Base-by-base conservation (phyloP, 2,329 filamentous ascomycete genomes). In the Claviceps spartinae region DNA sequence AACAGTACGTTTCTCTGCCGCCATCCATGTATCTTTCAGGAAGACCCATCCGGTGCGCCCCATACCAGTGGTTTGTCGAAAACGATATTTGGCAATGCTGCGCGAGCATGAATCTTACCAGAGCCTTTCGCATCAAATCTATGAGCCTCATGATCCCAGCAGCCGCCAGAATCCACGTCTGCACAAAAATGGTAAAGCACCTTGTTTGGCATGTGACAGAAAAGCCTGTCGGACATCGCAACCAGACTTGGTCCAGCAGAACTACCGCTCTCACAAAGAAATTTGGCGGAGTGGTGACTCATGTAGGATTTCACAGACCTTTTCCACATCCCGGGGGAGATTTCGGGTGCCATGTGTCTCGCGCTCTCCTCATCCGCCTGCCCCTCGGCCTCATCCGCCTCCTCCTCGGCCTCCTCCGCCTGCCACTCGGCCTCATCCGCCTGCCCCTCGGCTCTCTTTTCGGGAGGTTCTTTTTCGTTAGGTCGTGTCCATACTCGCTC, bases 161-260 rank as follows among this genome's bases (percentile, higher is more conserved):
- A 52, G 11, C 26, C 2, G 11, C 51, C 51, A 24, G 24, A 24
- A 8, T 49, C 20, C 5, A 52, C 46, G 26, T 45, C 46, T 7
- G 26, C 30, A n/a, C 51, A 52, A 34, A 52, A 52, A 14, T 1
- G 26, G 24, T 52, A 52, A 3, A 52, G 41, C 14, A 18, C 20
- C 20, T 49, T 52, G 18, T 52, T 46, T 3, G 51, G 45, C 51
- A 52, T 52, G 34, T 52, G 46, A n/a, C 51, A 52, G 46, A 52
- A 52, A 14, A 4, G 5, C 14, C 46, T 47, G 8, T 52, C 51
- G 3, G 4, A 24, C 14, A 43, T 20, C 5, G 51, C 48, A n/a
- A 49, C 40, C 45, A 52, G 37, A 30, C 51, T 52, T 7, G 51
- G 51, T n/a, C 51, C 51, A 16, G 43, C 24, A 6, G 47, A 49